Percentiles rank a stretch among this genome's conserved stretches.
Conservation (phyloP, 2,329 filamentous ascomycete genomes). For the Dactylellina haptotyla region DNA sequence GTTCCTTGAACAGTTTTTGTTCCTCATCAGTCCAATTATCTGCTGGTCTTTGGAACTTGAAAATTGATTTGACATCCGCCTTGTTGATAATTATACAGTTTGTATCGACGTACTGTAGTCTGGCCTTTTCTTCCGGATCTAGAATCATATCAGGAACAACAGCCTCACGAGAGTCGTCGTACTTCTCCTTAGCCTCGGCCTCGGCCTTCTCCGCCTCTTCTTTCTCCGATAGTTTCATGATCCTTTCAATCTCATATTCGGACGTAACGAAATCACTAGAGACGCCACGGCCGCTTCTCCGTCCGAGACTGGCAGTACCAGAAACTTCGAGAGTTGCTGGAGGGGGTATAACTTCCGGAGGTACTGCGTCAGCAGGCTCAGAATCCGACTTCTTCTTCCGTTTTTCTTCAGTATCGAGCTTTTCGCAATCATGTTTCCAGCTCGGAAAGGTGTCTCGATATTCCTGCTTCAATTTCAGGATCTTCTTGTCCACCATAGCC, state of each 20-base stretch:
- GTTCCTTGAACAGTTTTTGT: slow-evolving; percentile 75
- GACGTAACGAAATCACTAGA: slow-evolving; percentile 57
- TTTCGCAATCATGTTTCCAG: slow-evolving; percentile 56
- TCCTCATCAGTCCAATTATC: slow-evolving; percentile 81
- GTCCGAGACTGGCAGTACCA: slow-evolving; percentile 52
- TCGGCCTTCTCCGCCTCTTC: slow-evolving; percentile 56
- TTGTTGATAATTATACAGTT: slow-evolving; percentile 73
- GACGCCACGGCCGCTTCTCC: slow-evolving; percentile 56
- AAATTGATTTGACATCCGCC: slow-evolving; percentile 53
- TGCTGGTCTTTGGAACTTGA: slow-evolving; percentile 74
- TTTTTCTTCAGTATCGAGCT: slow-evolving; percentile 57
- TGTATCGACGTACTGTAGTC: slow-evolving; percentile 69
- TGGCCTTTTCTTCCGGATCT: slow-evolving; percentile 69
- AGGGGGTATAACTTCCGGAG: slow-evolving; percentile 49
- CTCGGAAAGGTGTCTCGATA: slow-evolving; percentile 54
- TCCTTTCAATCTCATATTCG: slow-evolving; percentile 58
- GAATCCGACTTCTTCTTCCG: slow-evolving; percentile 57
- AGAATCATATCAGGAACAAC: slow-evolving; percentile 76
- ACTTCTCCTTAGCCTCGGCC: slow-evolving; percentile 69
- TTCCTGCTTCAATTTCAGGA: slow-evolving; percentile 55
- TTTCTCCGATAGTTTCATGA: slow-evolving; percentile 57
- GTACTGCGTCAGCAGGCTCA: slow-evolving; percentile 55
- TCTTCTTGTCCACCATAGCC: slow-evolving; percentile 44
- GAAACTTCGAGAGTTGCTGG: slow-evolving; percentile 52
- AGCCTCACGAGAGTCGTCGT: slow-evolving; percentile 80